Evolutionary conservation across 140 eudicot genomes (phyloP).

Genomic region (Oenanthe javanica): DNA sequence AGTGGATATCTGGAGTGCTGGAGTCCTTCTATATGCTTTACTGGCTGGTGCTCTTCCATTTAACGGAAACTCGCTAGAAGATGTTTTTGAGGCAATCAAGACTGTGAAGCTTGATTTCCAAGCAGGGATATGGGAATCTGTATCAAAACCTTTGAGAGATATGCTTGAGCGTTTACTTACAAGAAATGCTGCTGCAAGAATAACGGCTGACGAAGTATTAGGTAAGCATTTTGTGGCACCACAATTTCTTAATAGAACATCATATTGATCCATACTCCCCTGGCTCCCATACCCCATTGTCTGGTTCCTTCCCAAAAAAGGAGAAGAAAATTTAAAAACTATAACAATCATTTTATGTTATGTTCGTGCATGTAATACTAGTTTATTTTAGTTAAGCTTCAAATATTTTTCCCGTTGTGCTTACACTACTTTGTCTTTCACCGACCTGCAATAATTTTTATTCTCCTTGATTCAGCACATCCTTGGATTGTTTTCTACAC

Average conservation of each 20-base stretch:
- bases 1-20: conserved; percentile 98
- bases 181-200: conserved; percentile 56
- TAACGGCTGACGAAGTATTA: conserved; percentile 75
- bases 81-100: conserved; percentile 76
- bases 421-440: neutral
- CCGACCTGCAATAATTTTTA: neutral
- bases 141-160: conserved; percentile 85
- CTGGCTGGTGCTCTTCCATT: conserved; percentile 82
- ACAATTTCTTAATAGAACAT: neutral
- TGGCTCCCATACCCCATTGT: neutral
- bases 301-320: neutral
- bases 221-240: conserved; percentile 34
- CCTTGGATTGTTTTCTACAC: conserved; percentile 96
- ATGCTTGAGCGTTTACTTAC: conserved; percentile 73
- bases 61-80: conserved; percentile 76
- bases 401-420: neutral
- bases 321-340: neutral
- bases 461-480: conserved; percentile 51
- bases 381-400: neutral
- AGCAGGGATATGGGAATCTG: conserved; percentile 64
- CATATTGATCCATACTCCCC: neutral
- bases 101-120: conserved; percentile 56
- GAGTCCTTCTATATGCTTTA: conserved; percentile 80
- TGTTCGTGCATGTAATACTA: neutral
- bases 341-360: neutral